Base-by-base conservation (phyloP, 2,329 filamentous ascomycete genomes). In the Diaporthe helianthi region DNA sequence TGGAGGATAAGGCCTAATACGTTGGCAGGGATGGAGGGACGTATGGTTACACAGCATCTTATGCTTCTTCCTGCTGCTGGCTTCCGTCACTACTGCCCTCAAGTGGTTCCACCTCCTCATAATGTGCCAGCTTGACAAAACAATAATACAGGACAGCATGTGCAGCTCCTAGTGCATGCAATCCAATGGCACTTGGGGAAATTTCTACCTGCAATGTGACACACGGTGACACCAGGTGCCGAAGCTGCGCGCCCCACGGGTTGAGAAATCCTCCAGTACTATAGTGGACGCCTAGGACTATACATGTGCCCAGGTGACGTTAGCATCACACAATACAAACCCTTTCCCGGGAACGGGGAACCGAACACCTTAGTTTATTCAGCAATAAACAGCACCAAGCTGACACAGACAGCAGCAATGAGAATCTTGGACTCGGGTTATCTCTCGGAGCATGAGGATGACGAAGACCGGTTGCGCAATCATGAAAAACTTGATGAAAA, bases 361-460 rank as follows among this genome's bases (percentile, higher is more conserved):
- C n/a, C n/a, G n/a, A n/a, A n/a, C n/a, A n/a, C n/a, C n/a, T n/a
- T n/a, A n/a, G n/a, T n/a, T n/a, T 81, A 72, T 73, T 80, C 72
- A 0, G 78, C 76, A 31, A 92, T 82, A 74, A 92, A 92, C 22
- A 92, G 81, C 0, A 89, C 80, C 2, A 92, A 77, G 0, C 90
- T 90, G 72, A 93, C 91, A 0, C 87, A 90, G 0, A 92, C 78
- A 0, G 90, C 90, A 0, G 89, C 90, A 4, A 92, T 78, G 74
- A 85, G 92, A 0, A 89, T 92, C n/a, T n/a, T n/a, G n/a, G n/a
- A n/a, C n/a, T n/a, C n/a, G n/a, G n/a, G n/a, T n/a, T n/a, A n/a
- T n/a, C n/a, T n/a, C n/a, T n/a, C n/a, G n/a, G n/a, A 91, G 80
- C 87, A 91, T 91, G 75, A 89, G 84, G 68, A 90, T 84, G 8